Evolutionary conservation across 352 stramenopile genomes (phyloP).

Genomic region (Thalassiosira mediterranea): DNA sequence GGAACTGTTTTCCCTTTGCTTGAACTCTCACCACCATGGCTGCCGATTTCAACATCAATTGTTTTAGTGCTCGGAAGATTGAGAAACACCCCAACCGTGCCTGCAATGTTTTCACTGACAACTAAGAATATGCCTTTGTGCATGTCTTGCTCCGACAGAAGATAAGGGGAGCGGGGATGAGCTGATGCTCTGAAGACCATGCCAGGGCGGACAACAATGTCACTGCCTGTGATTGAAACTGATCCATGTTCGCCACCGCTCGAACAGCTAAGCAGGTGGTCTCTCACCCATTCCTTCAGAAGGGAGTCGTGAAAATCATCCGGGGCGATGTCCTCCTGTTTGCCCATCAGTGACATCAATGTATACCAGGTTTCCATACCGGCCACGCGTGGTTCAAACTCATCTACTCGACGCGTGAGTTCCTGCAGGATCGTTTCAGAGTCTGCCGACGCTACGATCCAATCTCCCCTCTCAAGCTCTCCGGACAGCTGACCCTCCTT

Average conservation of each 20-base stretch:
- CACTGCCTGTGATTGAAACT: too few relatives aligned
- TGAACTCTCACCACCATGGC: too few relatives aligned
- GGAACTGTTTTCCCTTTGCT: too few relatives aligned
- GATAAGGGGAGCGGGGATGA: constrained; percentile 22
- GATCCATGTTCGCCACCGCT: constrained; percentile 7
- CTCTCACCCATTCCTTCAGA: constrained; percentile 61
- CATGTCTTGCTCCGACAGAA: constrained; percentile 59
- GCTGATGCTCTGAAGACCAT: constrained; percentile 43
- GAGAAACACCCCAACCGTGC: constrained; percentile 52
- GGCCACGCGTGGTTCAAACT: constrained; percentile 24
- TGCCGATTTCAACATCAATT: too few relatives aligned
- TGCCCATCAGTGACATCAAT: constrained; percentile 54
- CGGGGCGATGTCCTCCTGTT: constrained; percentile 16
- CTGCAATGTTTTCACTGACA: constrained; percentile 44
- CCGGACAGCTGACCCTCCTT: constrained; percentile 53
- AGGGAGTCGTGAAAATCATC: constrained; percentile 62
- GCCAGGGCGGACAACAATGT: constrained; percentile 24
- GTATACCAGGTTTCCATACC: constrained; percentile 48
- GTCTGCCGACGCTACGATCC: constrained; percentile 57
- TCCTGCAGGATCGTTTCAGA: constrained; percentile 50
- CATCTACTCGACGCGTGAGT: constrained; percentile 14
- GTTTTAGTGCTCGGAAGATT: constrained; percentile 50
- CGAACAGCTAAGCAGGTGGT: constrained; percentile 44
- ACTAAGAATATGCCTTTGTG: constrained; percentile 65
- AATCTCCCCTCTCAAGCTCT: constrained; percentile 63